A percentile compares a stretch with the other conserved stretches of the same genome.
These are phyloP conservation scores for Xylaria sp. DNA, from an alignment of 2,329 filamentous ascomycete species.

Conservation along the genomic window DNA sequence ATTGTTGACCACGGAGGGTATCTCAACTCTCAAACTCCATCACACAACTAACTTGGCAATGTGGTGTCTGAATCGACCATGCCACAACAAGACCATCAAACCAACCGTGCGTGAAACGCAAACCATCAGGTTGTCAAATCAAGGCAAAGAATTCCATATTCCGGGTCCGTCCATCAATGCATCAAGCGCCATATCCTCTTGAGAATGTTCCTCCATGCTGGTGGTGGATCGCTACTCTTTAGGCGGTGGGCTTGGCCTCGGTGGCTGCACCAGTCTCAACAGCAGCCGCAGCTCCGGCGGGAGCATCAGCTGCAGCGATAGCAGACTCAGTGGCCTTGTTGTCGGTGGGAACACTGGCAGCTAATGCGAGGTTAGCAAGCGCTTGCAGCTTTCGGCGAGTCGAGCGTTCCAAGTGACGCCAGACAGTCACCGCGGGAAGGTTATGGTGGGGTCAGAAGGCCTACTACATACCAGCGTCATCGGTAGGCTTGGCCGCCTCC, in stretches of 20 bases:
- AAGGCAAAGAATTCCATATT: conserved; percentile 18
- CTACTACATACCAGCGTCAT: conserved; percentile 46
- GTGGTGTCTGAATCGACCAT: conserved; percentile 32
- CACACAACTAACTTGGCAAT: conserved; percentile 43
- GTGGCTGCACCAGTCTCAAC: conserved; percentile 17
- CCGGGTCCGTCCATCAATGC: conserved; percentile 19
- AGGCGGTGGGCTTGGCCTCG: conserved; percentile 31
- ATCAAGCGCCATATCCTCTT: conserved; percentile 8
- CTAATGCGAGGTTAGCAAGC: conserved; percentile 34
- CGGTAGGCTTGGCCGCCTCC: conserved; percentile 41
- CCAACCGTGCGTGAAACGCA: background rate
- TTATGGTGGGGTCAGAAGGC: conserved; percentile 20
- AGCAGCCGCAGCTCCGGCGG: conserved; percentile 34
- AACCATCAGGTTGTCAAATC: conserved; percentile 9
- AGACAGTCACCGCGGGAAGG: conserved; percentile 7
- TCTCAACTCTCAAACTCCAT: conserved; percentile 45
- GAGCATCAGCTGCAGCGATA: conserved; percentile 41
- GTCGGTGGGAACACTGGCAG: conserved; percentile 33
- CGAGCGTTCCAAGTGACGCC: conserved; percentile 12
- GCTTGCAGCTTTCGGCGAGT: conserved; percentile 6
- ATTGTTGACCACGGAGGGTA: conserved; percentile 45
- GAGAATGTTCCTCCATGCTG: conserved; percentile 7
- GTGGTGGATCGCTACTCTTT: conserved; percentile 13
- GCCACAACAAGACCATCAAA: conserved; percentile 11
- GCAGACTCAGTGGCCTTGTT: conserved; percentile 36